These are phyloP conservation scores for Babesia bovis DNA, from an alignment of 169 alveolate genomes.

Conservation along the genomic window DNA sequence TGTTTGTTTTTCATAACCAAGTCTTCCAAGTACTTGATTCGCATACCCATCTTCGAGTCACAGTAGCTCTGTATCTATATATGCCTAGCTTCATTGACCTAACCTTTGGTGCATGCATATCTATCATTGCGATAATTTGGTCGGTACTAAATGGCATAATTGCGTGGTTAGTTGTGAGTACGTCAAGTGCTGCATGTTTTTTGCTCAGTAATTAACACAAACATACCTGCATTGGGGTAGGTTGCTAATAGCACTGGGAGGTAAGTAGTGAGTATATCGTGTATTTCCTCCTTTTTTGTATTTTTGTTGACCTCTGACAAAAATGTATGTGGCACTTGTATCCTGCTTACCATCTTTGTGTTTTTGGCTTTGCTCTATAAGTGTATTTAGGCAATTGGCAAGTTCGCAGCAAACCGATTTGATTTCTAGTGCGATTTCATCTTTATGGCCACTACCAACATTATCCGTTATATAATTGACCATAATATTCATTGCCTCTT, in stretches of 20 bases:
- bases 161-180: constrained; percentile 62
- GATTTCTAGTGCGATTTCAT: constrained; percentile 6
- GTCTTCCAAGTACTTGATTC: constrained; percentile 58
- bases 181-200: constrained; percentile 37
- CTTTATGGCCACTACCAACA: constrained; percentile 1
- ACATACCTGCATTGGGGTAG: constrained; percentile 59
- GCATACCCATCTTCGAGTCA: constrained; percentile 26
- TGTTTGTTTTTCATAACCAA: constrained; percentile 46
- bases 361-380: constrained; percentile 20
- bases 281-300: constrained; percentile 5
- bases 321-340: neutral
- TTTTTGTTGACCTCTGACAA: neutral
- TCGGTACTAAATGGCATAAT: constrained; percentile 52
- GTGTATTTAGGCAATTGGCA: constrained; percentile 49
- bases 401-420: constrained; percentile 38
- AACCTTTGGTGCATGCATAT: constrained; percentile 36
- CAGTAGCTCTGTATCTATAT: neutral
- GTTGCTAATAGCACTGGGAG: constrained; percentile 56
- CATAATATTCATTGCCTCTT: constrained; percentile 60
- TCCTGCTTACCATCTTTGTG: neutral
- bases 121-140: constrained; percentile 52
- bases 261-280: constrained; percentile 34
- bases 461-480: constrained; percentile 28
- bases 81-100: neutral
- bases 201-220: neutral